These are phyloP conservation scores for Macaranga tanarius DNA, from an alignment of 441 rosid genomes.

Conservation along the genomic window DNA sequence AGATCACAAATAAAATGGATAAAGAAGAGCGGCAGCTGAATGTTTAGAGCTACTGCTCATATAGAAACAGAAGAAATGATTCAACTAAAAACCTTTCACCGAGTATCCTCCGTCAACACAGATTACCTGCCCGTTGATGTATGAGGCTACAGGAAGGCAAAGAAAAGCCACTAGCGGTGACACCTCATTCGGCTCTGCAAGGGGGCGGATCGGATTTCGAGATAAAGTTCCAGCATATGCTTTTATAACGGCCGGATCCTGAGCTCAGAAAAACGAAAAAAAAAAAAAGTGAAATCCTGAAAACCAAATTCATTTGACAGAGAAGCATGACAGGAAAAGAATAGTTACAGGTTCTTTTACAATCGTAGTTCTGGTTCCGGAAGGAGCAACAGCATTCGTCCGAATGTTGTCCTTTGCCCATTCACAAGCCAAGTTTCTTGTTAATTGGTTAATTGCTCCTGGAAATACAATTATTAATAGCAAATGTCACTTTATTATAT, in stretches of 20 bases:
- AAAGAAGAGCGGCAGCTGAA: background rate
- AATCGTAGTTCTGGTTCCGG: conserved; percentile 60
- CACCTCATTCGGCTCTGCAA: conserved; percentile 69
- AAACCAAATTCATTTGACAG: background rate
- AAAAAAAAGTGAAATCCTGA: background rate
- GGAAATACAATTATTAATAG: background rate
- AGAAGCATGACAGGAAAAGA: background rate
- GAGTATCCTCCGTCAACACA: conserved; percentile 69
- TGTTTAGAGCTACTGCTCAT: background rate
- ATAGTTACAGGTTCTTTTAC: conserved; percentile 42
- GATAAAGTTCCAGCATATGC: conserved; percentile 38
- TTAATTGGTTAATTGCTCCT: conserved; percentile 80
- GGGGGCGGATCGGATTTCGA: conserved; percentile 56
- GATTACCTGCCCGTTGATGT: conserved; percentile 69
- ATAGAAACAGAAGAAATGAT: background rate
- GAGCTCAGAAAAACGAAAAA: background rate
- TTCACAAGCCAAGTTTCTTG: conserved; percentile 78
- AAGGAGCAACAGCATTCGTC: conserved; percentile 66
- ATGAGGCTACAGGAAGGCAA: conserved; percentile 75
- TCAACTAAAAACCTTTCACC: conserved; percentile 41
- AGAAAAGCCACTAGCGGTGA: conserved; percentile 65
- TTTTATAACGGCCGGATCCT: conserved; percentile 15
- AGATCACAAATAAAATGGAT: background rate
- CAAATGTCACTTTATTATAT: too few relatives aligned
- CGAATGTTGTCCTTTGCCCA: conserved; percentile 88